Conservation (phyloP, 2,329 filamentous ascomycete species). For the Tolypocladium amazonense region DNA sequence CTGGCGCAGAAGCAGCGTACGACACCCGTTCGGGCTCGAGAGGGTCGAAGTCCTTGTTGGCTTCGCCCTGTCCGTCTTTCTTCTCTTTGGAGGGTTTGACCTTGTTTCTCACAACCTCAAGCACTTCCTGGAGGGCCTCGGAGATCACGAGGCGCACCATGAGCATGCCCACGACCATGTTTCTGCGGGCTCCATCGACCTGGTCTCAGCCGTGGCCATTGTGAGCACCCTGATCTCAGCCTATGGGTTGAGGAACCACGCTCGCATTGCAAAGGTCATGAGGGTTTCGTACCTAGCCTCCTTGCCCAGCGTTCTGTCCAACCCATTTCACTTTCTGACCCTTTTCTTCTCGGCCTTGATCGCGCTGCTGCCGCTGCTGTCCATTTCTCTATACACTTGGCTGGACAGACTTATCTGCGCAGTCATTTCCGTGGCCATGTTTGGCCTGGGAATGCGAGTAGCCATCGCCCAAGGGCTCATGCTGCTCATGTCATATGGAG, state of each 20-base stretch:
- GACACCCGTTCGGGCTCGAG: slow-evolving; percentile 89
- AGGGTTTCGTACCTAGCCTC: slow-evolving; percentile 72
- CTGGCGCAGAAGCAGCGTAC: slow-evolving; percentile 85
- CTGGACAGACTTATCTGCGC: slow-evolving; percentile 75
- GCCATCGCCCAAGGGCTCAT: slow-evolving; percentile 83
- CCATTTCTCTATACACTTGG: slow-evolving; percentile 69
- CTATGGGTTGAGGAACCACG: slow-evolving; percentile 79
- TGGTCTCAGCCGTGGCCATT: slow-evolving; percentile 73
- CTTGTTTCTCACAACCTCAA: slow-evolving; percentile 89
- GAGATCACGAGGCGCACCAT: slow-evolving; percentile 60
- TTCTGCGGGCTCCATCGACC: slow-evolving; percentile 66
- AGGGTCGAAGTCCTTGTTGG: slow-evolving; percentile 88
- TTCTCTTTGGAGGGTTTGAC: slow-evolving; percentile 96
- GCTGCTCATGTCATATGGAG: slow-evolving; percentile 81
- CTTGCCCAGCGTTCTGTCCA: slow-evolving; percentile 78
- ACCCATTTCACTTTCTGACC: slow-evolving; percentile 91
- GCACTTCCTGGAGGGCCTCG: slow-evolving; percentile 65
- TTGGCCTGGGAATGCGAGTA: slow-evolving; percentile 70
- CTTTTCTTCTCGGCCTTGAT: slow-evolving; percentile 76
- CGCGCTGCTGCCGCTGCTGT: slow-evolving; percentile 71
- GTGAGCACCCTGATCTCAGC: slow-evolving; percentile 76
- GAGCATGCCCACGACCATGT: slow-evolving; percentile 55
- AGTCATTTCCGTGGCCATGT: slow-evolving; percentile 80
- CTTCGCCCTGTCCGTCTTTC: slow-evolving; percentile 89
- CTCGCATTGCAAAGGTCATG: slow-evolving; percentile 85